Evolutionary conservation across 2,329 filamentous ascomycete species (phyloP).

Genomic region (Aspergillus transmontanensis): DNA sequence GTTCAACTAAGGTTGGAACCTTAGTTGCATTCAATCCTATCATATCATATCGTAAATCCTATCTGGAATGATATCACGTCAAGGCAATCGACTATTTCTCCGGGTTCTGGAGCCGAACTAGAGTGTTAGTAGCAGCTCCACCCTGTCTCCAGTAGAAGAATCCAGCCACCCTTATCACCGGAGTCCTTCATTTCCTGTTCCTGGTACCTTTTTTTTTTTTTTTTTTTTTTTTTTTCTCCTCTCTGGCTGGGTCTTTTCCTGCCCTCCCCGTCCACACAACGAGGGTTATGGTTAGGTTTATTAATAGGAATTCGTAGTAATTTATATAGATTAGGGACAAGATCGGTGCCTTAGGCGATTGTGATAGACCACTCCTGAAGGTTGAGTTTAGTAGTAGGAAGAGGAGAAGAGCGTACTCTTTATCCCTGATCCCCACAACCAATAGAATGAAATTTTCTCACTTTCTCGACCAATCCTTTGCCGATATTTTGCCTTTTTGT

Average conservation of each 20-base stretch:
- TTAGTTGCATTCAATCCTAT: background rate
- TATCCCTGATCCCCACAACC: conserved; percentile 11
- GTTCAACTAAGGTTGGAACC: background rate
- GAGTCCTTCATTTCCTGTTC: conserved; percentile 9
- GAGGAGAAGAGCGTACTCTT: background rate
- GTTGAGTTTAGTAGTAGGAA: background rate
- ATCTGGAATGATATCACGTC: conserved; percentile 14
- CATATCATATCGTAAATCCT: conserved; percentile 5
- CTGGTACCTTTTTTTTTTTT: conserved; percentile 11
- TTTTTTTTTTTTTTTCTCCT: no score
- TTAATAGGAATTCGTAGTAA: conserved; percentile 5
- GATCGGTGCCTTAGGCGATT: background rate
- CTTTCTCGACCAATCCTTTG: conserved; percentile 1
- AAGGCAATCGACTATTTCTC: conserved; percentile 19
- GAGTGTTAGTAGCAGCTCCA: conserved; percentile 14
- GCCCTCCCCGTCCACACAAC: background rate
- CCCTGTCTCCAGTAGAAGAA: conserved; percentile 7
- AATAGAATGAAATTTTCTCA: conserved; percentile 16
- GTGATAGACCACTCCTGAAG: background rate
- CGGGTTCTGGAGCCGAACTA: conserved; percentile 17
- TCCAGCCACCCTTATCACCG: conserved; percentile 6
- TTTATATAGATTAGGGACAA: background rate
- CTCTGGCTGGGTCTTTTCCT: conserved; percentile 1
- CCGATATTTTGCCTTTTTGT: background rate
- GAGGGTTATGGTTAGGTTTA: conserved; percentile 1